phyloP scores from a whole-genome alignment of 495 filamentous ascomycete genomes.

The Penicillium nucicola region DNA sequence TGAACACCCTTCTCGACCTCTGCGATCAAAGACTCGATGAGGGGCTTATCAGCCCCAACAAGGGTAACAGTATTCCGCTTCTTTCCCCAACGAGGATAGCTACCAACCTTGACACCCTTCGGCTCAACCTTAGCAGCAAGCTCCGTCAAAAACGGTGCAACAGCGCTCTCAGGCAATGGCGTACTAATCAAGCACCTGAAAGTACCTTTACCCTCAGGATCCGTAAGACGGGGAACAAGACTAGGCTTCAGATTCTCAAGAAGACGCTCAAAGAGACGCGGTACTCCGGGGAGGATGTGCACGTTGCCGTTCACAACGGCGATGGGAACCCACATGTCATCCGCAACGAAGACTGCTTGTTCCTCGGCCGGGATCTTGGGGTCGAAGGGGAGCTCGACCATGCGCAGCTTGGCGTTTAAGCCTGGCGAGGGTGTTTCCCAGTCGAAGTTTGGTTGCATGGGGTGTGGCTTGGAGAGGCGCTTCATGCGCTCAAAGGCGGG shows the following conservation, averaged over 20 bases:
- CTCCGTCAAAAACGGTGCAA: conserved; percentile 78
- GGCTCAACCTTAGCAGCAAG: conserved; percentile 67
- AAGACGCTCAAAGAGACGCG: conserved; percentile 73
- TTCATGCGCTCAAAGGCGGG: conserved; percentile 80
- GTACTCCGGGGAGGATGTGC: conserved; percentile 89
- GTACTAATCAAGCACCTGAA: conserved; percentile 79
- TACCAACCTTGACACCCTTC: conserved; percentile 88
- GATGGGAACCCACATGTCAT: conserved; percentile 88
- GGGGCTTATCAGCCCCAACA: conserved; percentile 67
- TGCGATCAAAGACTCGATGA: conserved; percentile 56
- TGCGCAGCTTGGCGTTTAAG: conserved; percentile 76
- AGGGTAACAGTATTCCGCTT: conserved; percentile 86
- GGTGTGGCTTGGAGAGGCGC: conserved; percentile 66
- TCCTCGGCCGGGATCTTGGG: conserved; percentile 52
- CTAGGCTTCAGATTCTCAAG: conserved; percentile 71
- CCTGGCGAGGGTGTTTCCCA: conserved; percentile 80
- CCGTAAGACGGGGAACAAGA: conserved; percentile 63
- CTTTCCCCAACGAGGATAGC: conserved; percentile 91
- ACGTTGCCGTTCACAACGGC: conserved; percentile 86
- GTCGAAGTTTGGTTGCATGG: conserved; percentile 70
- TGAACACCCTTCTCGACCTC: conserved; percentile 62
- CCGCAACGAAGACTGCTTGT: conserved; percentile 73
- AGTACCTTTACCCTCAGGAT: conserved; percentile 78
- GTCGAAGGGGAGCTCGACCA: conserved; percentile 84
- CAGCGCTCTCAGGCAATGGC: conserved; percentile 76